phyloP scores from a whole-genome alignment of 2,329 filamentous ascomycete species.

The Aspergillus niger region DNA sequence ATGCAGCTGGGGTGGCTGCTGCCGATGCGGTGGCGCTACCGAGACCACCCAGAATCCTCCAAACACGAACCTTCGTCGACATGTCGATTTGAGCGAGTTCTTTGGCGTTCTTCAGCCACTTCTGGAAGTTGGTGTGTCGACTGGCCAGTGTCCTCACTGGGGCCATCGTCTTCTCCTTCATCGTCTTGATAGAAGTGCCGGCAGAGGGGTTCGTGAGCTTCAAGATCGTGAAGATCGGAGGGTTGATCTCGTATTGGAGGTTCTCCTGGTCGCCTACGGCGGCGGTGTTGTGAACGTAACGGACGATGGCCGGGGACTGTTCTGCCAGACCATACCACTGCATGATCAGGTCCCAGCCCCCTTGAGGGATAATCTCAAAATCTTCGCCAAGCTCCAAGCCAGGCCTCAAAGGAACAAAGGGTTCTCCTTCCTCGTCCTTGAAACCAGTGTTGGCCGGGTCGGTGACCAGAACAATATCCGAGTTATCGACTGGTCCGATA shows the following conservation, averaged over 20 bases:
- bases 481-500: constrained; percentile 83
- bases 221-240: constrained; percentile 80
- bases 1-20: constrained; percentile 47
- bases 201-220: constrained; percentile 67
- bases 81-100: constrained; percentile 65
- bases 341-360: constrained; percentile 79
- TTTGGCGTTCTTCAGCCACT: constrained; percentile 78
- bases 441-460: constrained; percentile 43
- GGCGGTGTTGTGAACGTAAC: constrained; percentile 74
- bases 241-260: constrained; percentile 79
- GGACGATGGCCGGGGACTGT: constrained; percentile 70
- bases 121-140: constrained; percentile 67
- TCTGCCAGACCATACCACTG: constrained; percentile 78
- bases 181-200: constrained; percentile 59
- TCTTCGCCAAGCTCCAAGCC: constrained; percentile 66
- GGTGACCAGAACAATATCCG: constrained; percentile 70
- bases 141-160: constrained; percentile 71
- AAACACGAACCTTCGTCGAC: constrained; percentile 74
- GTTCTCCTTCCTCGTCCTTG: constrained; percentile 49
- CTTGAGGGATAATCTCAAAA: constrained; percentile 74
- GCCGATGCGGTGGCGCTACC: constrained; percentile 48
- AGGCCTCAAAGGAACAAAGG: constrained; percentile 72
- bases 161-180: constrained; percentile 62
- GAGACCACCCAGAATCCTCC: constrained; percentile 59
- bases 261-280: constrained; percentile 64